Evolutionary conservation across 345 rosid genomes (phyloP).

Genomic region (Boechera retrofracta): DNA sequence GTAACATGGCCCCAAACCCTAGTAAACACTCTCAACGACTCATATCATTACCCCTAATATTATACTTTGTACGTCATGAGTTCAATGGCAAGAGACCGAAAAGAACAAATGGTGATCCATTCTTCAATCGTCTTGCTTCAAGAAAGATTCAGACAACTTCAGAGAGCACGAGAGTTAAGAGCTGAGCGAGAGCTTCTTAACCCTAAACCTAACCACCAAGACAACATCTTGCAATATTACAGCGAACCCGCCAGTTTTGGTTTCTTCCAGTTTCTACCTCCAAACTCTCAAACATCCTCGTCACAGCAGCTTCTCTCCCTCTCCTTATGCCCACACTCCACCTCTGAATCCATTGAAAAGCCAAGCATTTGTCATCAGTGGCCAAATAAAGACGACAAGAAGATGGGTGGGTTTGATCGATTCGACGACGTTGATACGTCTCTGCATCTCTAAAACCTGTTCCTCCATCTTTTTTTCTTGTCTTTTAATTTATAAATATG

Average conservation of each 20-base stretch:
- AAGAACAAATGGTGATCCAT: conserved; percentile 52
- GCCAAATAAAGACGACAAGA: conserved; percentile 43
- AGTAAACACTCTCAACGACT: conserved; percentile 33
- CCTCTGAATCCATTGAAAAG: conserved; percentile 36
- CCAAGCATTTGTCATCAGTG: conserved; percentile 44
- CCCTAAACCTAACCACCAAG: conserved; percentile 46
- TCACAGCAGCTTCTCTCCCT: conserved; percentile 46
- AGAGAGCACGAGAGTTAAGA: conserved; percentile 66
- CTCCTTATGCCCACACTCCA: conserved; percentile 27
- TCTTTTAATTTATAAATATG: conserved; percentile 19
- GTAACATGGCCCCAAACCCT: conserved; percentile 32
- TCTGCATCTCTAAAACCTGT: conserved; percentile 60
- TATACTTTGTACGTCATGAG: conserved; percentile 31
- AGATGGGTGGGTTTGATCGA: conserved; percentile 44
- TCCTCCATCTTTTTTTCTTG: neutral
- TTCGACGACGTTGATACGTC: conserved; percentile 68
- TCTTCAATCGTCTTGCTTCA: conserved; percentile 76
- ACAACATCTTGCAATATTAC: conserved; percentile 36
- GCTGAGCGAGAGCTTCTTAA: conserved; percentile 58
- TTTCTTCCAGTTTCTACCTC: conserved; percentile 58
- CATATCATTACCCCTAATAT: conserved; percentile 16
- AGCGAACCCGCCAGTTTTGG: conserved; percentile 49
- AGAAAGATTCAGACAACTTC: conserved; percentile 74
- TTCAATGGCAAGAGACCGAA: conserved; percentile 55
- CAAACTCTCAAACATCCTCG: conserved; percentile 39